Evolutionary conservation across 2,329 filamentous ascomycete genomes (phyloP).

Genomic region (Alternaria sp.): DNA sequence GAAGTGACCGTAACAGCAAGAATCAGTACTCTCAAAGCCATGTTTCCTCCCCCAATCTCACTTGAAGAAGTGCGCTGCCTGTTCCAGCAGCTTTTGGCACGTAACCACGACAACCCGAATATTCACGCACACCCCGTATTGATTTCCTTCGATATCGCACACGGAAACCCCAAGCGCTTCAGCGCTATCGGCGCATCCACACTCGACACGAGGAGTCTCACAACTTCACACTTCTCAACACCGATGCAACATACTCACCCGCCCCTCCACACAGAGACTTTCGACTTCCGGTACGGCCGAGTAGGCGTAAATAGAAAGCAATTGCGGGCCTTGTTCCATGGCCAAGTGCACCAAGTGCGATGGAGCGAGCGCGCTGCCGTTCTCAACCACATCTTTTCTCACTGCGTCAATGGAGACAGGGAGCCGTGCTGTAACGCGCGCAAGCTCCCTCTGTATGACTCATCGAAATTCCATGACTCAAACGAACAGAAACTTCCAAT

Average conservation of each 20-base stretch:
- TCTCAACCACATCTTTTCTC: conserved; percentile 8
- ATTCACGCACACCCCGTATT: conserved; percentile 1
- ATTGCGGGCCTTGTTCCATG: conserved; percentile 8
- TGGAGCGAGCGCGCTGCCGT: conserved; percentile 6
- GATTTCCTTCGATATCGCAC: conserved; percentile 9
- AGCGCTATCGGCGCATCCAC: conserved; percentile 8
- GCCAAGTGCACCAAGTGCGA: not conserved
- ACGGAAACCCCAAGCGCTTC: conserved; percentile 9
- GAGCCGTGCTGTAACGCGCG: not conserved
- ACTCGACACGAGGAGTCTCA: conserved; percentile 9
- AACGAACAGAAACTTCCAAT: not conserved
- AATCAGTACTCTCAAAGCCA: not conserved
- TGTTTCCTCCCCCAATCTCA: not conserved
- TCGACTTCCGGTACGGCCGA: conserved; percentile 8
- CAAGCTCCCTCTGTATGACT: not conserved
- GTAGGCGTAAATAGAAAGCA: conserved; percentile 3
- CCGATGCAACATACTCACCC: not conserved
- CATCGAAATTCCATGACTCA: not conserved
- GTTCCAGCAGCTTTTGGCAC: not conserved
- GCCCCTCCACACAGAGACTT: conserved; percentile 10
- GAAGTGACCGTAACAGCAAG: not conserved
- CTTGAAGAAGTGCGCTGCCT: not conserved
- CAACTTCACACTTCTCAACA: not conserved
- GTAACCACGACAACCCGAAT: not conserved
- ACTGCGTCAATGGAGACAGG: not conserved